A percentile compares a stretch with the other conserved stretches of the same genome.
These are phyloP conservation scores for Neurospora sp. DNA, from an alignment of 495 filamentous ascomycete genomes.

Conservation along the genomic window DNA sequence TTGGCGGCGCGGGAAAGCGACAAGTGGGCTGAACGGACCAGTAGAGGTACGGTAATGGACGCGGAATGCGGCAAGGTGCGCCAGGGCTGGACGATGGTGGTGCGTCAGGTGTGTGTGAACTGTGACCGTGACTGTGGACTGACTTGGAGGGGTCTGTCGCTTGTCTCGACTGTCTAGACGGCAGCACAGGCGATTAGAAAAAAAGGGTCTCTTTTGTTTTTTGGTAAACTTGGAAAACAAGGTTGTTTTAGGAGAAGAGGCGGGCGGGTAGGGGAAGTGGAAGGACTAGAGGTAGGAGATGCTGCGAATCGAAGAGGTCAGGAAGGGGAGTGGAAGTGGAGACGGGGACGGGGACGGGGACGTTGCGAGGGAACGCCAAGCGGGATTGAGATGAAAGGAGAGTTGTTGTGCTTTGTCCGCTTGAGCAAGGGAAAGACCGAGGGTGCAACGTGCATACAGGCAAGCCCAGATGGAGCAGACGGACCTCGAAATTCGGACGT, in stretches of 20 bases:
- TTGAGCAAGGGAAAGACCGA: not conserved
- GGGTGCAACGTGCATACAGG: not conserved
- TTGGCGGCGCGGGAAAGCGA: constrained; percentile 9
- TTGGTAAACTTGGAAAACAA: not conserved
- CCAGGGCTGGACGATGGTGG: not conserved
- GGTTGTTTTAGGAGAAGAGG: not conserved
- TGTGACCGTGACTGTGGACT: not conserved
- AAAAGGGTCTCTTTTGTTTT: not conserved
- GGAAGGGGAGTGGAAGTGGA: not conserved
- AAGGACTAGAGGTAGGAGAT: not conserved
- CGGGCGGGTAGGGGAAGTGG: not conserved
- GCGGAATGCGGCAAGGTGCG: not conserved
- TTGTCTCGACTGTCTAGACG: not conserved
- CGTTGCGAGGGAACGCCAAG: not conserved
- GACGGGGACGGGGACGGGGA: not conserved
- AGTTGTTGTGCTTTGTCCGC: not conserved
- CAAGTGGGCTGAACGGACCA: not conserved
- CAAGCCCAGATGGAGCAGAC: not conserved
- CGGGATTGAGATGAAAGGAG: not conserved
- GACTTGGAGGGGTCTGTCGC: not conserved
- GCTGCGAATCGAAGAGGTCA: not conserved
- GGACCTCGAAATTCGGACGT: constrained; percentile 14
- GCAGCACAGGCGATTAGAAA: not conserved
- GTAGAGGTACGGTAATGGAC: not conserved
- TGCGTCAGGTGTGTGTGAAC: not conserved